Conservation (phyloP, 495 filamentous ascomycete genomes). For the Penicillium alfredii region DNA sequence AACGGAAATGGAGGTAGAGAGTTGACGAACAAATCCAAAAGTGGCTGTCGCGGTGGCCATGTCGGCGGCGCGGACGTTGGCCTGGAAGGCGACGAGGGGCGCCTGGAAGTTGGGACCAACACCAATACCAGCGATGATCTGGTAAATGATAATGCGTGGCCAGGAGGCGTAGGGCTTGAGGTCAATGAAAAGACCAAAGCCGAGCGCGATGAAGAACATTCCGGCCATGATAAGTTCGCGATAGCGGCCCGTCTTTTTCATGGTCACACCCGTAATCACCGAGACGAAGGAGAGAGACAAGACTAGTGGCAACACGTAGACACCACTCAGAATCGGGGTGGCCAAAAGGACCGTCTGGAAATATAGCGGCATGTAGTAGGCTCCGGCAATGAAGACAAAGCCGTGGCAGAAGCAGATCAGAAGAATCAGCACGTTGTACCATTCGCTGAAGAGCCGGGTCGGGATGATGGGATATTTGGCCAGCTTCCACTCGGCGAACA, state of each 20-base stretch:
- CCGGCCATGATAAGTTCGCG: conserved; percentile 46
- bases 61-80: conserved; percentile 43
- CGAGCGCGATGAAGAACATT: conserved; percentile 47
- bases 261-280: conserved; percentile 59
- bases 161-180: conserved; percentile 43
- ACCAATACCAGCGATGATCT: conserved; percentile 49
- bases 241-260: conserved; percentile 61
- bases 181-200: conserved; percentile 48
- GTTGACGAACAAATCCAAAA: conserved; percentile 47
- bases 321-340: conserved; percentile 66
- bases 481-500: conserved; percentile 62
- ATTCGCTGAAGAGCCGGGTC: conserved; percentile 55
- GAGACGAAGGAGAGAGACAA: conserved; percentile 63
- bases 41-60: conserved; percentile 49
- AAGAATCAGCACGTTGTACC: conserved; percentile 54
- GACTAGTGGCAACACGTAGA: conserved; percentile 72
- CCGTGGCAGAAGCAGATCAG: conserved; percentile 57
- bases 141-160: conserved; percentile 48
- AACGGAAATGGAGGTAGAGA: conserved; percentile 47
- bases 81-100: conserved; percentile 54
- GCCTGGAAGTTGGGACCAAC: conserved; percentile 54
- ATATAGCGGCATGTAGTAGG: conserved; percentile 75
- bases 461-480: conserved; percentile 78
- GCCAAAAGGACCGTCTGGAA: conserved; percentile 71
- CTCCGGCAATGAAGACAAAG: conserved; percentile 65